Evolutionary conservation across 768 basidiomycete species (phyloP).

Genomic region (Termitomyces sp.): DNA sequence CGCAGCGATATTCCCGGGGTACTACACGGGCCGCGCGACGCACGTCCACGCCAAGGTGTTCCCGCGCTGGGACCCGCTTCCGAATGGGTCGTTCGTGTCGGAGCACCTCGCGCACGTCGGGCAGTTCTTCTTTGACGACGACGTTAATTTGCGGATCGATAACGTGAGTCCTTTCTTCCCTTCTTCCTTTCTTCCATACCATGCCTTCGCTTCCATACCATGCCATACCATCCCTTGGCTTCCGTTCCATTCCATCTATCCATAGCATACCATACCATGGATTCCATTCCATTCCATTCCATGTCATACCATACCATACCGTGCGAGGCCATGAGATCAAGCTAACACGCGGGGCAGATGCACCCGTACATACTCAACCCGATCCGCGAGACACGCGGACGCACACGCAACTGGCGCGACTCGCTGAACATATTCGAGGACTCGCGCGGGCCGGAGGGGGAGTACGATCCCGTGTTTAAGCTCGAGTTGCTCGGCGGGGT

Average conservation of each 20-base stretch:
- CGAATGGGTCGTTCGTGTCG: slow-evolving; percentile 42
- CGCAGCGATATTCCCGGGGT: slow-evolving; percentile 46
- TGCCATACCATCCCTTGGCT: too few relatives aligned
- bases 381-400: slow-evolving; percentile 38
- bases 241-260: too few relatives aligned
- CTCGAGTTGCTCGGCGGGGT: slow-evolving; percentile 46
- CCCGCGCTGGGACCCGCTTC: slow-evolving; percentile 39
- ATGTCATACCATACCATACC: too few relatives aligned
- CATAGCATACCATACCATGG: too few relatives aligned
- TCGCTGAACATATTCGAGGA: slow-evolving; percentile 51
- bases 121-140: slow-evolving; percentile 56
- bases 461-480: slow-evolving; percentile 50
- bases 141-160: slow-evolving; percentile 42
- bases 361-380: slow-evolving; percentile 48
- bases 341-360: slow-evolving; percentile 27
- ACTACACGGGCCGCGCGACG: slow-evolving; percentile 52
- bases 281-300: too few relatives aligned
- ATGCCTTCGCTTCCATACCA: too few relatives aligned
- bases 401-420: slow-evolving; percentile 49
- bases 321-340: too few relatives aligned
- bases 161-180: slow-evolving; percentile 25
- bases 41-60: slow-evolving; percentile 54
- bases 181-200: not conserved
- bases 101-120: slow-evolving; percentile 41
- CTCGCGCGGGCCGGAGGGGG: slow-evolving; percentile 40